Evolutionary conservation across 2,329 filamentous ascomycete genomes (phyloP).

Genomic region (Exophiala dermatitidis): DNA sequence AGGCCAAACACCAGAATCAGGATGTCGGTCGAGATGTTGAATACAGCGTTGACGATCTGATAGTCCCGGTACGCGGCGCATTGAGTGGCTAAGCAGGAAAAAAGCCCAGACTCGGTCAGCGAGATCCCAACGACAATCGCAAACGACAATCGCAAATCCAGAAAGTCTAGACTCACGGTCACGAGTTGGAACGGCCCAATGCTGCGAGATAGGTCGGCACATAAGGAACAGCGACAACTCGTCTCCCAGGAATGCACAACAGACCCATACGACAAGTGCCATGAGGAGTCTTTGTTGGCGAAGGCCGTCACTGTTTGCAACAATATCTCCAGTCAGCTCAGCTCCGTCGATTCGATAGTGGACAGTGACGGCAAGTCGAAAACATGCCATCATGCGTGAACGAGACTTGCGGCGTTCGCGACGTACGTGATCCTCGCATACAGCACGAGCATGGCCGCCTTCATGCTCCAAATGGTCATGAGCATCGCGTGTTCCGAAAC

Average conservation of each 20-base stretch:
- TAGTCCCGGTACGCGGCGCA: constrained; percentile 41
- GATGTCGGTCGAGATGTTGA: constrained; percentile 41
- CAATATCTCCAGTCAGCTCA: background rate
- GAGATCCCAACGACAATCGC: background rate
- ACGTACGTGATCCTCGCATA: constrained; percentile 45
- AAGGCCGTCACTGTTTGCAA: constrained; percentile 8
- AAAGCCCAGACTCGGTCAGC: background rate
- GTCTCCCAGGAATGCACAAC: constrained; percentile 41
- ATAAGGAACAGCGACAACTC: constrained; percentile 47
- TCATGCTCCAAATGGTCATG: constrained; percentile 47
- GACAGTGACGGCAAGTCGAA: background rate
- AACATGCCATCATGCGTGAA: too few species aligned
- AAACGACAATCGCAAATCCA: background rate
- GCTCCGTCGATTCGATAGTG: background rate
- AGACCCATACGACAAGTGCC: constrained; percentile 39
- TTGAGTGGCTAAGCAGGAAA: constrained; percentile 26
- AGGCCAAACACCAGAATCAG: constrained; percentile 40
- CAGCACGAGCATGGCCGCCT: constrained; percentile 49
- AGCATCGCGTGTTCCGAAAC: constrained; percentile 58
- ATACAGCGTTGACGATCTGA: constrained; percentile 41
- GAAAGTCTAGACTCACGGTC: constrained; percentile 22
- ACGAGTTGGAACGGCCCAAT: constrained; percentile 43
- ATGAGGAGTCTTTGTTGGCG: constrained; percentile 28
- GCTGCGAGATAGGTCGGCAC: constrained; percentile 44
- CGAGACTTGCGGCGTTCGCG: background rate